Base-by-base conservation (phyloP, 805 yeast species). In the Kuraishia piskuri region DNA sequence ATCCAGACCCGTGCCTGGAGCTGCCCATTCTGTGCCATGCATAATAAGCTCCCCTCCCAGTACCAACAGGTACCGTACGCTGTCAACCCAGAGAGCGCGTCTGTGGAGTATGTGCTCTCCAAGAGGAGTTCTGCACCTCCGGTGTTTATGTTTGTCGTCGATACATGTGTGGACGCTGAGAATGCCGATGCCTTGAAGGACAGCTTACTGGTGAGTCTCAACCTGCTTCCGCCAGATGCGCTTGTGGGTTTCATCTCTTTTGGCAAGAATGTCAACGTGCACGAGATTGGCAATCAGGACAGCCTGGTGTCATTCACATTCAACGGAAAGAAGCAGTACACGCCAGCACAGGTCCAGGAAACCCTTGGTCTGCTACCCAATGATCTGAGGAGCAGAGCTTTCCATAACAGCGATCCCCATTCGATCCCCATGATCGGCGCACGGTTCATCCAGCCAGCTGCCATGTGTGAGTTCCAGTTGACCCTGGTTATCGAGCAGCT, bases 181-280 rank as follows among this genome's bases (percentile, higher is more conserved):
- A 82, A 79, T 55, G 65, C 81, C 36, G 71, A 61, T 14, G 72
- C 83, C 0, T 62, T 84, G 55, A 77, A 76, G 54, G 85, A 82
- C 50, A 72, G 79, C 2, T 61, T 84, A 20, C 56, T 71, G 19
- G 61, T 71, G 10, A 70, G 80, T 3, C 67, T 82, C 22, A 61
- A 61, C 44, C 54, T 64, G 50, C 65, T 84, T 36, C 88, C 88
- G 0, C 74, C 77, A 22, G 69, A 78, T 56, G 72, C 85, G 0
- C 62, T 80, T 40, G 78, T 84, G 45, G 86, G 86, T 0, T 67
- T 84, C 22, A 71, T 84, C 50, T 72, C 83, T 0, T 83, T 65
- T 66, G 89, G 88, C 4, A 80, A 80, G 53, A 72, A 81, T 61
- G 84, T 83, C 23, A 76, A 73, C 57, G 70, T 84, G 22, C 83